Evolutionary conservation across 2,329 filamentous ascomycete species (phyloP), one percentile per base, ranked within the genome.

Genomic region (Decorospora gaudefroyi): DNA sequence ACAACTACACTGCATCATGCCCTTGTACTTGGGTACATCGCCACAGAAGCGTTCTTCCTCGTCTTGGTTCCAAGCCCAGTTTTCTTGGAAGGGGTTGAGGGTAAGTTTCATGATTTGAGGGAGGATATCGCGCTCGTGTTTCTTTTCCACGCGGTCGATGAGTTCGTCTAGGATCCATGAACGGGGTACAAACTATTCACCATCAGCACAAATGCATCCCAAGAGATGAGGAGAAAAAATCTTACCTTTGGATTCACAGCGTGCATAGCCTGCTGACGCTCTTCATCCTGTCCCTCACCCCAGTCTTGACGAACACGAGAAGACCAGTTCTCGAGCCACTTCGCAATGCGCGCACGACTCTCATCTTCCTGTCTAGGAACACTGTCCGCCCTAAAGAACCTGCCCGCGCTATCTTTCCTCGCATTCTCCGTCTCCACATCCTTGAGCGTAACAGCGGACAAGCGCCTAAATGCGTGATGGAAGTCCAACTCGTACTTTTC

Each of bases 121-220:
- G 30, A 99, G 69, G 23, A 97, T 84, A 6, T 90, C 85, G 42
- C 88, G 78, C 62, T 99, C 91, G 2, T 84, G 83, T 37, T 85
- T 83, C 67, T 88, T 88, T 70, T 97, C 90, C 0, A 97, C 91
- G 7, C 89, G 81, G 31, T 87, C 82, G 55, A 99, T 97, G 10
- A 99, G 70, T 70, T 99, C 93, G 67, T 97, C 92, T 13, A 99
- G 77, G 37, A 99, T 82, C 91, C 92, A 99, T 12, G 87, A 85
- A 32, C 90, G 82, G 0, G 93, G 90, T 0, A 96, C 77, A 62
- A 99, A 99, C 74, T 81, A 41, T 7, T n/a, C 2, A 13, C 11
- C 23, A 39, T 58, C 15, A 55, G 42, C 16, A 18, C 11, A 5
- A 6, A 27, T 15, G 12, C 6, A 31, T 18, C 9, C 7, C 35